phyloP scores from a whole-genome alignment of 495 filamentous ascomycete genomes.

The Aspergillus incahuasiensis region DNA sequence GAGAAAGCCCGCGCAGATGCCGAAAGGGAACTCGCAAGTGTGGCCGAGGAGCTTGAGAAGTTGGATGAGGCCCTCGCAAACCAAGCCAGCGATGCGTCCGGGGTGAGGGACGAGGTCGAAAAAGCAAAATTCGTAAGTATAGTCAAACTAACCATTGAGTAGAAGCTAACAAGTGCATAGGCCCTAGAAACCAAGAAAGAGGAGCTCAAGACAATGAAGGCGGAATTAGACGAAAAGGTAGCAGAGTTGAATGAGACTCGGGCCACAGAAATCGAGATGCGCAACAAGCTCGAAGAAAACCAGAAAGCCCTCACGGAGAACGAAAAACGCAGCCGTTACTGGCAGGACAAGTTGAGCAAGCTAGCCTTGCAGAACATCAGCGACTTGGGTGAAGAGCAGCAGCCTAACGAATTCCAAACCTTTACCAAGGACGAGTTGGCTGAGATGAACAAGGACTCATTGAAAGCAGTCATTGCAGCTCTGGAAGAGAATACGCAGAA shows the following conservation, averaged over 20 bases:
- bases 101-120: conserved; percentile 68
- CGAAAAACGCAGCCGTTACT: conserved; percentile 77
- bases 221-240: conserved; percentile 80
- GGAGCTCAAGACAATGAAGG: conserved; percentile 73
- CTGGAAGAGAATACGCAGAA: conserved; percentile 93
- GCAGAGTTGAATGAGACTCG: conserved; percentile 85
- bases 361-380: conserved; percentile 69
- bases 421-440: conserved; percentile 87
- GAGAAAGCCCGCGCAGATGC: conserved; percentile 73
- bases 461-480: conserved; percentile 83
- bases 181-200: conserved; percentile 73
- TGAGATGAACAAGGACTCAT: conserved; percentile 83
- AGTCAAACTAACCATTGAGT: neutral
- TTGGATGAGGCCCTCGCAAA: conserved; percentile 71
- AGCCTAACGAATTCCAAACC: conserved; percentile 59
- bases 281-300: conserved; percentile 91
- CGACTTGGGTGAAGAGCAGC: conserved; percentile 57
- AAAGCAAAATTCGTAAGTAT: conserved; percentile 67
- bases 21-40: conserved; percentile 67
- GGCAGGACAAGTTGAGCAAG: conserved; percentile 84
- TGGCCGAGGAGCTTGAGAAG: conserved; percentile 65
- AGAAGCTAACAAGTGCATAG: conserved; percentile 22
- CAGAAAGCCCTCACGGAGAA: conserved; percentile 85
- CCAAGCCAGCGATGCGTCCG: conserved; percentile 70
- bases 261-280: conserved; percentile 94